phyloP scores from a whole-genome alignment of 2,329 filamentous ascomycete species.

The Thyridium curvatum region DNA sequence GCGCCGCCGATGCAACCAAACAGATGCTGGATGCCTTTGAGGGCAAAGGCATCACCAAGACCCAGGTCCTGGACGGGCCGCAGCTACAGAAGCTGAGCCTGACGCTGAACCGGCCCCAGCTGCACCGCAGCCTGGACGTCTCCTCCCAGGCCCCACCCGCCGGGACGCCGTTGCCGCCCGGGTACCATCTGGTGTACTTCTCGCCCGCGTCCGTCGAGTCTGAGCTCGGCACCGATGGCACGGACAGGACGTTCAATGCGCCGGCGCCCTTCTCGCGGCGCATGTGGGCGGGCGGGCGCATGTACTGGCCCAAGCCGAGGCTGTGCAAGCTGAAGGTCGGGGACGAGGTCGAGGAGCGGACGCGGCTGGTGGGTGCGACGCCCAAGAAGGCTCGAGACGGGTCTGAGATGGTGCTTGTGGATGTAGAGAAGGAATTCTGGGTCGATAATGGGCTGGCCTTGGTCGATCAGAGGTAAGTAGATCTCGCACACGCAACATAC shows the following conservation, averaged over 20 bases:
- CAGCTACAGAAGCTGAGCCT: constrained; percentile 57
- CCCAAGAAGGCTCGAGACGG: constrained; percentile 49
- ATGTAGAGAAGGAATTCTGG: constrained; percentile 55
- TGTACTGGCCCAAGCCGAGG: constrained; percentile 34
- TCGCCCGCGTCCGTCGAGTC: constrained; percentile 48
- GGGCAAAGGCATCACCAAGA: constrained; percentile 17
- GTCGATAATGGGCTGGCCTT: constrained; percentile 44
- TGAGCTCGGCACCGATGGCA: constrained; percentile 53
- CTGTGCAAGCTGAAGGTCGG: constrained; percentile 40
- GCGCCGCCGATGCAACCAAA: constrained; percentile 11
- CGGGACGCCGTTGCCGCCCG: constrained; percentile 47
- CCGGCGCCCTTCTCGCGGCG: constrained; percentile 52
- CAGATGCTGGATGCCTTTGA: constrained; percentile 23
- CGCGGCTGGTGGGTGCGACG: constrained; percentile 44
- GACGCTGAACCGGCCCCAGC: constrained; percentile 43
- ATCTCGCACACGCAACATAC: neutral
- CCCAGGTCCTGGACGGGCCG: constrained; percentile 53
- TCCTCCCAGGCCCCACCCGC: constrained; percentile 26
- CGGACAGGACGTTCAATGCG: constrained; percentile 54
- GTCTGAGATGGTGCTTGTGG: constrained; percentile 58
- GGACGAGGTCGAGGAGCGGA: constrained; percentile 49
- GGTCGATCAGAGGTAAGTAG: constrained; percentile 42
- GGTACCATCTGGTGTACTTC: constrained; percentile 60
- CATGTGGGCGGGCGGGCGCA: constrained; percentile 62
- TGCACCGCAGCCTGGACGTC: constrained; percentile 33